A percentile compares a stretch with the other conserved stretches of the same genome.
phyloP scores from a whole-genome alignment of 192 early-diverging fungal species.

The Backusella psychrophila region DNA sequence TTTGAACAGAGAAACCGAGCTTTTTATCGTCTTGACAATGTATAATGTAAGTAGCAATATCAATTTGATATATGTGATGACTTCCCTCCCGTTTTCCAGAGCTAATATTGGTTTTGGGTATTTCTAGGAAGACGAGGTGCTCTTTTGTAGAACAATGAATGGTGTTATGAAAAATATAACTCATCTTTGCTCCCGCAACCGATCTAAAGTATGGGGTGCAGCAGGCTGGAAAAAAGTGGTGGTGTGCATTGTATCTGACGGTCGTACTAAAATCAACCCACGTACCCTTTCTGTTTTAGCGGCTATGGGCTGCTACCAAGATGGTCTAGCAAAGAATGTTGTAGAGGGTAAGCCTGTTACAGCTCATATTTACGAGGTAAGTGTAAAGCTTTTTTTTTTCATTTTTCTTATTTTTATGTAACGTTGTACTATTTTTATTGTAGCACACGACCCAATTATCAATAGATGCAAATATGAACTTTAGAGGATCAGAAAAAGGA shows the following conservation, averaged over 20 bases:
- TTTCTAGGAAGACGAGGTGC: slow-evolving; percentile 76
- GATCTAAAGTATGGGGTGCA: slow-evolving; percentile 64
- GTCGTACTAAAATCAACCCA: slow-evolving; percentile 64
- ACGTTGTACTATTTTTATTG: slow-evolving; percentile 13
- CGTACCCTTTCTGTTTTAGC: slow-evolving; percentile 63
- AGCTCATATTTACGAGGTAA: slow-evolving; percentile 64
- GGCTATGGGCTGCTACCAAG: slow-evolving; percentile 78
- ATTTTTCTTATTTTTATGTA: neutral
- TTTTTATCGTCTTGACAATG: slow-evolving; percentile 79
- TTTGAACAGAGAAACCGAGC: slow-evolving; percentile 55
- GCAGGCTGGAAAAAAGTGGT: slow-evolving; percentile 80
- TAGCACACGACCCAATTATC: slow-evolving; percentile 57
- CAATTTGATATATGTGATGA: neutral
- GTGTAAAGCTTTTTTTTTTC: neutral
- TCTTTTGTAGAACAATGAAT: slow-evolving; percentile 88
- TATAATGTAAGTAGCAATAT: slow-evolving; percentile 46
- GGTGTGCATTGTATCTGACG: slow-evolving; percentile 77
- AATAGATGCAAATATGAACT: slow-evolving; percentile 54
- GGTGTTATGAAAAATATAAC: slow-evolving; percentile 88
- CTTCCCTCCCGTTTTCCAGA: neutral
- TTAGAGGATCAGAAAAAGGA: slow-evolving; percentile 44
- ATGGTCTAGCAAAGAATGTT: slow-evolving; percentile 68
- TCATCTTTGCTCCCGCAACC: slow-evolving; percentile 62
- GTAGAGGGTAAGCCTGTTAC: slow-evolving; percentile 62
- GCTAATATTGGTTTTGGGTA: neutral